Percentiles rank a stretch among this genome's conserved stretches.
Evolutionary conservation across 106 monocot genomes (phyloP).

Genomic region (Alisma plantagoaquatica): DNA sequence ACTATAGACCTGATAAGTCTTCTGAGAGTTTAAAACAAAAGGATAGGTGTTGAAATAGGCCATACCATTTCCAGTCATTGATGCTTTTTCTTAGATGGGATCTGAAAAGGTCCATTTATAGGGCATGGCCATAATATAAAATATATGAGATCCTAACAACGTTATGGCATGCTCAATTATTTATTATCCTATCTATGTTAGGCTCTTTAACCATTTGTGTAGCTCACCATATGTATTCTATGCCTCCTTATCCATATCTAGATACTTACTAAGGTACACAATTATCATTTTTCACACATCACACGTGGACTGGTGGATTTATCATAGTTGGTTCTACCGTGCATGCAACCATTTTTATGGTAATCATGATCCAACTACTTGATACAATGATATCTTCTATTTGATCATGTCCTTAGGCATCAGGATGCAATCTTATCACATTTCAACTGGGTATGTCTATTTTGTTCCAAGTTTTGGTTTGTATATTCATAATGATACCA

Average conservation of each 20-base stretch:
- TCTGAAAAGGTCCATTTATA: not conserved
- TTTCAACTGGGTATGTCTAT: not conserved
- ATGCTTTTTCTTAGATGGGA: too few species aligned
- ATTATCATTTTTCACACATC: not conserved
- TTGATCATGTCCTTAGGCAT: not conserved
- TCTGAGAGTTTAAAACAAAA: too few species aligned
- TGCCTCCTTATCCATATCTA: not conserved
- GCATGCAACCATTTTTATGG: not conserved
- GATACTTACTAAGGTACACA: not conserved
- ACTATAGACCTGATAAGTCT: too few species aligned
- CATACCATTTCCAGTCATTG: too few species aligned
- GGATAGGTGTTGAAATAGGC: too few species aligned
- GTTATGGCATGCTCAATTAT: not conserved
- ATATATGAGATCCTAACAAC: not conserved
- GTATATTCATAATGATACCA: constrained; percentile 1
- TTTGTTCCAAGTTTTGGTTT: not conserved
- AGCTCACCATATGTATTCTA: not conserved
- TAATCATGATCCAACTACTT: not conserved
- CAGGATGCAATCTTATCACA: not conserved
- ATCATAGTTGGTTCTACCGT: not conserved
- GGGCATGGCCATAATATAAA: not conserved
- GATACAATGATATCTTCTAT: not conserved
- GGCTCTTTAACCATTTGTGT: not conserved
- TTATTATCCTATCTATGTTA: not conserved
- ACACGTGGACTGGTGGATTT: not conserved